Evolutionary conservation across 2,329 filamentous ascomycete genomes (phyloP).

Genomic region (Pseudogymnoascus pannorum): DNA sequence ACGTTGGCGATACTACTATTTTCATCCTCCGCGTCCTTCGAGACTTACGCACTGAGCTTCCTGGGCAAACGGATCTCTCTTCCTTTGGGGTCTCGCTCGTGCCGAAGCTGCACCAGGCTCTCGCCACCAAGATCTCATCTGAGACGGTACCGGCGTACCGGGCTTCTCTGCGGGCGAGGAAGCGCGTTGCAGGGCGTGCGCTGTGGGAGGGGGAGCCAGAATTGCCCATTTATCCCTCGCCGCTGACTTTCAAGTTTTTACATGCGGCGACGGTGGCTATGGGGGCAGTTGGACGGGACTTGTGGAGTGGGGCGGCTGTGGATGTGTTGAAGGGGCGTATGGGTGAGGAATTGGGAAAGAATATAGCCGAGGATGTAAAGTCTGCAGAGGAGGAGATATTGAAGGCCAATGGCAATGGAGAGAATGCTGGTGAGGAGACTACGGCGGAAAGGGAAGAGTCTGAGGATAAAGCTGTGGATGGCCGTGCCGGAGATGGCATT

Average conservation of each 20-base stretch:
- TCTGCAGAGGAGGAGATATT: slow-evolving; percentile 17
- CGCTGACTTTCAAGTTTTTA: slow-evolving; percentile 64
- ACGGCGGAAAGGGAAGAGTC: not conserved
- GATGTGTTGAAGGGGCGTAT: slow-evolving; percentile 53
- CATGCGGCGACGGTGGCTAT: slow-evolving; percentile 59
- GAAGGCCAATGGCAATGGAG: slow-evolving; percentile 14
- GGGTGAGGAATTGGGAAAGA: slow-evolving; percentile 39
- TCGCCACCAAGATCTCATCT: slow-evolving; percentile 48
- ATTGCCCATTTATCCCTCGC: slow-evolving; percentile 72
- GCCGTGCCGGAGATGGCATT: not conserved
- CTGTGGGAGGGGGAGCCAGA: slow-evolving; percentile 76
- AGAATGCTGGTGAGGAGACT: slow-evolving; percentile 5
- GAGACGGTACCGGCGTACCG: slow-evolving; percentile 43
- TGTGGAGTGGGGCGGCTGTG: slow-evolving; percentile 72
- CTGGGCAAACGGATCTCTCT: slow-evolving; percentile 42
- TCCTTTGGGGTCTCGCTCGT: slow-evolving; percentile 55
- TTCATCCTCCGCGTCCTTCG: slow-evolving; percentile 69
- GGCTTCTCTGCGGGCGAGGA: slow-evolving; percentile 36
- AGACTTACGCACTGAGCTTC: slow-evolving; percentile 62
- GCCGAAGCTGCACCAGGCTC: slow-evolving; percentile 53
- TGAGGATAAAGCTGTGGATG: not conserved
- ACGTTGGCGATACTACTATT: slow-evolving; percentile 47
- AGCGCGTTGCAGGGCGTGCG: slow-evolving; percentile 50
- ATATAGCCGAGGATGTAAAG: slow-evolving; percentile 27
- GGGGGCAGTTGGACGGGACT: slow-evolving; percentile 62